phyloP scores from a whole-genome alignment of 1,284 basidiomycete genomes.

The Farysia itapuensis region DNA sequence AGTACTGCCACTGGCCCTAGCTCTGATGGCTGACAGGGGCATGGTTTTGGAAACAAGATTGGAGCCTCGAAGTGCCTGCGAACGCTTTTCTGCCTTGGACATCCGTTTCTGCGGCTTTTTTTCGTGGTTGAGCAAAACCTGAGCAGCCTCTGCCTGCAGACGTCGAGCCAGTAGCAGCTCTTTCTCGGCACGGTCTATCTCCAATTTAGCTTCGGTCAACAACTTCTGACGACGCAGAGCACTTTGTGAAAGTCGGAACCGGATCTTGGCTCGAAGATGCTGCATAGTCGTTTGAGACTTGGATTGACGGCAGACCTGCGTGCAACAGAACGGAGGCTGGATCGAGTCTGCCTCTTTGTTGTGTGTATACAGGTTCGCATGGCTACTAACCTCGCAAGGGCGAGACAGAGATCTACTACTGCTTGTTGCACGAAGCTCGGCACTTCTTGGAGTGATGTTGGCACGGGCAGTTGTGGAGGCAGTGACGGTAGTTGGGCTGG shows the following conservation, averaged over 20 bases:
- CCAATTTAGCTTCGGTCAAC: neutral
- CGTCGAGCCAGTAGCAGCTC: neutral
- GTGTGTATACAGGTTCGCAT: neutral
- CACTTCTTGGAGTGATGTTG: neutral
- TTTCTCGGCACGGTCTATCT: neutral
- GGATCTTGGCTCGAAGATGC: conserved; percentile 9
- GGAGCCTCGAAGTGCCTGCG: conserved; percentile 2
- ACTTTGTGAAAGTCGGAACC: conserved; percentile 7
- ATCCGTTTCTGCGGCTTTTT: conserved; percentile 3
- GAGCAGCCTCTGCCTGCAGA: neutral
- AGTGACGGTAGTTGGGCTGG: conserved; percentile 1
- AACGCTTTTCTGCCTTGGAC: conserved; percentile 1
- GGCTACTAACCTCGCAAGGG: too few species aligned
- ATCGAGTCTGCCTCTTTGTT: neutral
- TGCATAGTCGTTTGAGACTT: conserved; percentile 4
- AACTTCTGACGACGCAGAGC: conserved; percentile 4
- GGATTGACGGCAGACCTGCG: conserved; percentile 4
- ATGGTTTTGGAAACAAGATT: neutral
- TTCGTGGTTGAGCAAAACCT: neutral
- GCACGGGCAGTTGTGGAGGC: neutral
- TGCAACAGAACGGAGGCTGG: too few species aligned
- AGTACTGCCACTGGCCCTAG: neutral
- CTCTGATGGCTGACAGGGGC: conserved; percentile 2
- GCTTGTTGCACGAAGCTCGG: too few species aligned
- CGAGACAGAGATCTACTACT: neutral